These are phyloP conservation scores for Xanthoconium separans DNA, from an alignment of 1,284 basidiomycete species.

Conservation along the genomic window DNA sequence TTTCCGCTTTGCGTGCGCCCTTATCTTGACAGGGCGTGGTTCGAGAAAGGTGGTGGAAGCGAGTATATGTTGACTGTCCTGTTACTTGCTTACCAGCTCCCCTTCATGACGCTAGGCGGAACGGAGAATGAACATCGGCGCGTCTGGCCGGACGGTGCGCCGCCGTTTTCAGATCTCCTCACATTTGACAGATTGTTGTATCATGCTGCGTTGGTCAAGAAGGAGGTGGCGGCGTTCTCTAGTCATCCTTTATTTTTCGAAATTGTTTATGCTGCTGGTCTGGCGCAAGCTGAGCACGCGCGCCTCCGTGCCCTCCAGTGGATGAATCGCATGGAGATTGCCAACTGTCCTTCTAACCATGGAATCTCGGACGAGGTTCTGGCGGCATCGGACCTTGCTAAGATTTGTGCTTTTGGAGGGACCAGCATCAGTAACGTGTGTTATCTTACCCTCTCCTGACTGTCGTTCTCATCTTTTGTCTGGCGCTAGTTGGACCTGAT, in stretches of 20 bases:
- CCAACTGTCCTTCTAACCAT: no score
- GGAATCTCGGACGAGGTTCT: not conserved
- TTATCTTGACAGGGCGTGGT: slow-evolving; percentile 50
- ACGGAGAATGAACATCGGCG: not conserved
- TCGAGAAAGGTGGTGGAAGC: slow-evolving; percentile 41
- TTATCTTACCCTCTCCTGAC: not conserved
- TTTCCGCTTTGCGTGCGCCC: slow-evolving; percentile 51
- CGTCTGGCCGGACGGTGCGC: no score
- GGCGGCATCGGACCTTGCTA: slow-evolving; percentile 5
- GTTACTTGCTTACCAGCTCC: slow-evolving; percentile 44
- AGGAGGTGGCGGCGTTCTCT: slow-evolving; percentile 32
- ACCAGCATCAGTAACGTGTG: not conserved
- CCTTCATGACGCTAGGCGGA: slow-evolving; percentile 49
- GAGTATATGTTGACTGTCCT: slow-evolving; percentile 47
- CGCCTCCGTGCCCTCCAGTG: slow-evolving; percentile 21
- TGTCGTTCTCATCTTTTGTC: not conserved
- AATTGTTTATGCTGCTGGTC: slow-evolving; percentile 33
- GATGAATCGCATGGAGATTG: not conserved
- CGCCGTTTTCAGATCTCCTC: slow-evolving; percentile 36
- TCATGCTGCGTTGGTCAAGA: slow-evolving; percentile 40
- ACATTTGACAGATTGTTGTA: slow-evolving; percentile 46
- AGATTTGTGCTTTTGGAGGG: slow-evolving; percentile 12
- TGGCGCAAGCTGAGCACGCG: slow-evolving; percentile 28
- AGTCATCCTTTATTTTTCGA: slow-evolving; percentile 52
- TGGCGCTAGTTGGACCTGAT: not conserved